phyloP scores from a whole-genome alignment of 805 yeast genomes.

The Priceomyces haplophilus region DNA sequence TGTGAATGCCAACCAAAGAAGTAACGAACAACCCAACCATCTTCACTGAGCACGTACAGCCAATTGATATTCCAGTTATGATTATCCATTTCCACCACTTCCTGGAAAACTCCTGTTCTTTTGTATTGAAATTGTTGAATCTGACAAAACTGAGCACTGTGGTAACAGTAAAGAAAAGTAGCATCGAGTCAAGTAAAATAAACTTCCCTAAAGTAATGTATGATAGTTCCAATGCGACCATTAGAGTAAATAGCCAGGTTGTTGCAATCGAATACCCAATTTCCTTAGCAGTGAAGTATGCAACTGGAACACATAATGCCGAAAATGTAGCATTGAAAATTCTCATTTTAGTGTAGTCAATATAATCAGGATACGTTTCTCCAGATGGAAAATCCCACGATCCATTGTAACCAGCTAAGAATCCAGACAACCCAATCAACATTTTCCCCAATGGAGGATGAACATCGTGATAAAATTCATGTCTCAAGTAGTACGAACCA shows the following conservation, averaged over 20 bases:
- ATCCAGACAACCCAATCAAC: conserved; percentile 75
- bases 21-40: conserved; percentile 96
- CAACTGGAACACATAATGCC: conserved; percentile 63
- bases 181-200: conserved; percentile 72
- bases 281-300: conserved; percentile 65
- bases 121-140: conserved; percentile 58
- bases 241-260: conserved; percentile 56
- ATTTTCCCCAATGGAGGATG: conserved; percentile 87
- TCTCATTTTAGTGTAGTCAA: conserved; percentile 66
- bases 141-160: conserved; percentile 71
- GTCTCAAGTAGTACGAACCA: conserved; percentile 75
- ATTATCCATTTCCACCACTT: conserved; percentile 94
- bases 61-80: conserved; percentile 80
- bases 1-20: conserved; percentile 82
- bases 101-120: conserved; percentile 50
- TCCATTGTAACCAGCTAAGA: conserved; percentile 78
- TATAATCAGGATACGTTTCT: conserved; percentile 54
- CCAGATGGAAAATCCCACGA: conserved; percentile 75
- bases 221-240: conserved; percentile 66
- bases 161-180: conserved; percentile 73
- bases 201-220: conserved; percentile 71
- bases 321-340: conserved; percentile 68
- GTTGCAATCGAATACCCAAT: conserved; percentile 50
- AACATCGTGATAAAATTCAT: conserved; percentile 80
- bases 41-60: conserved; percentile 89